A percentile compares a stretch with the other conserved stretches of the same genome.
phyloP scores from a whole-genome alignment of 495 filamentous ascomycete species.

The Xylaria venustula region DNA sequence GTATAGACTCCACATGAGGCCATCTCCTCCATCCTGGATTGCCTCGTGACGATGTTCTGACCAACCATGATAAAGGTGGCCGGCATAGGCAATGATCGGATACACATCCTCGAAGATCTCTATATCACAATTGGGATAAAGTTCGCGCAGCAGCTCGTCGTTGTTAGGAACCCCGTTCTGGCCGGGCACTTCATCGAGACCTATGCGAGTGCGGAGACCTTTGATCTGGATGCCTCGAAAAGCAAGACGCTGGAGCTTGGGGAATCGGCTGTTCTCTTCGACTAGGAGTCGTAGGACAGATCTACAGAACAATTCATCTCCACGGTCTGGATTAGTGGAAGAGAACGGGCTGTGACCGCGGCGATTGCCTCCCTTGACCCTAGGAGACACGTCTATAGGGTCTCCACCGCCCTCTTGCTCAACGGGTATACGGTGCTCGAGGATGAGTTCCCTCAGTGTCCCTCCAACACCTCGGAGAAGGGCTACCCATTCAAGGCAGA shows the following conservation, averaged over 20 bases:
- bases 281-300: background rate
- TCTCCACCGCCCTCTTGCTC: background rate
- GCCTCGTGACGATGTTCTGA: background rate
- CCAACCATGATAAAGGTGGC: background rate
- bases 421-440: background rate
- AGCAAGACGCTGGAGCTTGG: background rate
- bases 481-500: background rate
- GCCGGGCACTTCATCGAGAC: background rate
- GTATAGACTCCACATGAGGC: background rate
- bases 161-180: background rate
- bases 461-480: background rate
- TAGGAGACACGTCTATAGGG: background rate
- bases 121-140: background rate
- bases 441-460: background rate
- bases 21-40: background rate
- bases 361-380: background rate
- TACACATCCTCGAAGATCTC: background rate
- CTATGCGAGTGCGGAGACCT: background rate
- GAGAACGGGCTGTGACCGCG: background rate
- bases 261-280: background rate
- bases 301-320: background rate
- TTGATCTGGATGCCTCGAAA: background rate
- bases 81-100: background rate
- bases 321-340: background rate
- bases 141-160: background rate